Base-by-base conservation (phyloP, 2,329 filamentous ascomycete genomes). In the Botrytis byssoidea region DNA sequence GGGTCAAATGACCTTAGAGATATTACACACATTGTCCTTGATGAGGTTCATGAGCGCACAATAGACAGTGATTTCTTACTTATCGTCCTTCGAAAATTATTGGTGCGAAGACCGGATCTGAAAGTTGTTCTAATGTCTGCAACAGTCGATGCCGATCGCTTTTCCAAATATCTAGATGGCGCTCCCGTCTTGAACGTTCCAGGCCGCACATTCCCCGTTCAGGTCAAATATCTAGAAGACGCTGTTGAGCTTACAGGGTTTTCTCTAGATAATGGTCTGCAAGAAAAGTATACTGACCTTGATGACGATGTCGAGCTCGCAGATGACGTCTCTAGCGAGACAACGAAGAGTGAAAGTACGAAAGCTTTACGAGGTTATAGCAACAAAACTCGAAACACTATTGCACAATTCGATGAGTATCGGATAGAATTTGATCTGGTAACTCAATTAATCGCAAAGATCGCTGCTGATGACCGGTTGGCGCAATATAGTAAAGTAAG, bases 111-210 rank as follows among this genome's bases (percentile, higher is more conserved):
- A 71, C 91, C 91, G 75, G 93, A 97, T 76, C 85, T 99, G 70
- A 98, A 97, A 83, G 92, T 99, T 32, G 88, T 99, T 55, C 87
- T 99, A 66, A 99, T 99, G 96, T 98, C 95, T 77, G 96, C 96
- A 18, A 99, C 96, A 0, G 94, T 99, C 12, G 94, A 99, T 82
- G 94, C 96, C 0, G 91, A 95, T 74, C 91, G 91, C 25, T 98
- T 99, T 81, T 98, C 96, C 0, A 89, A 89, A 18, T 99, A 98
- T 80, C 88, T 99, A 2, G 91, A 91, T 72, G 90, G 91, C 7
- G 95, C 95, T 1, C 95, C 95, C 0, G 90, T 98, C 59, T 85
- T 99, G 71, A 94, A 92, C 74, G 94, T 99, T 22, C 96, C 96
- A 3, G 96, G 96, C 0, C 90, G 96, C 65, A 98, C 95, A 0